Evolutionary conservation across 345 rosid species (phyloP).

Genomic region (Excoecaria agallocha): DNA sequence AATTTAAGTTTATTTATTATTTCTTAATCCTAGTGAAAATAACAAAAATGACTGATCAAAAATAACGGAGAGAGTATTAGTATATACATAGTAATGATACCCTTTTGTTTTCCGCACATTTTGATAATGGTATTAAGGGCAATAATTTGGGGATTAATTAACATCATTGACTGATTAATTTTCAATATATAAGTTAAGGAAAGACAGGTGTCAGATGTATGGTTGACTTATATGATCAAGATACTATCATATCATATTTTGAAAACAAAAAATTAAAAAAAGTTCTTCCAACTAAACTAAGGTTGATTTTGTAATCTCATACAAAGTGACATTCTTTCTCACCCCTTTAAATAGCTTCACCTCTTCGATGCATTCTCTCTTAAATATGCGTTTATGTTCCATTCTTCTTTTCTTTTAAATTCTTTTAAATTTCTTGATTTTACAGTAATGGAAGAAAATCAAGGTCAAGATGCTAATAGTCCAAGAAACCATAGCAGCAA

Average conservation of each 20-base stretch:
- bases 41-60: too few relatives aligned
- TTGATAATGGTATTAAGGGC: background rate
- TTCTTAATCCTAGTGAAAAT: too few relatives aligned
- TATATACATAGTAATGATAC: background rate
- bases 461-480: slow-evolving; percentile 46
- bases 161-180: background rate
- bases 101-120: background rate
- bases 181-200: background rate
- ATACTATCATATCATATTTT: background rate
- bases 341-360: slow-evolving; percentile 34
- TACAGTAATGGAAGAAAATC: slow-evolving; percentile 64
- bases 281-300: slow-evolving; percentile 9
- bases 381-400: slow-evolving; percentile 12
- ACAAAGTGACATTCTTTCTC: slow-evolving; percentile 33
- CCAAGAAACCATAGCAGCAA: slow-evolving; percentile 32
- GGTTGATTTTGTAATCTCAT: slow-evolving; percentile 43
- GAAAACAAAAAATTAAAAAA: background rate
- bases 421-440: background rate
- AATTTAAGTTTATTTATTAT: too few relatives aligned
- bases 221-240: slow-evolving; percentile 13
- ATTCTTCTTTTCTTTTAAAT: background rate
- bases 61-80: background rate
- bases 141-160: background rate
- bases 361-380: slow-evolving; percentile 30
- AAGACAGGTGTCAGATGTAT: slow-evolving; percentile 2